Evolutionary conservation across 2,329 filamentous ascomycete species (phyloP).

Genomic region (Penicillium sp.): DNA sequence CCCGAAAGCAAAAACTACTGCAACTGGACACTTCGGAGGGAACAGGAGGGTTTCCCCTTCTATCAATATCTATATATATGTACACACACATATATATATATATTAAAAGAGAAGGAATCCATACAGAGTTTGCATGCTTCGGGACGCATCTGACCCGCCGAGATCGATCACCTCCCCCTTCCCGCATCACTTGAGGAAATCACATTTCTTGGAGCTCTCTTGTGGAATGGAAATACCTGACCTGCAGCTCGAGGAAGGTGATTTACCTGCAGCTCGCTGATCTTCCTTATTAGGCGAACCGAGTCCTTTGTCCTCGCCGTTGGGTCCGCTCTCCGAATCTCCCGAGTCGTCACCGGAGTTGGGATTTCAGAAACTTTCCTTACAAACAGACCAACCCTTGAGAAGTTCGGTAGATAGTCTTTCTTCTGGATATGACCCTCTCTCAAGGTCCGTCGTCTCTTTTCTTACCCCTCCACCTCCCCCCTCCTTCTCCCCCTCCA

Average conservation of each 20-base stretch:
- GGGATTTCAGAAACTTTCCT: conserved; percentile 53
- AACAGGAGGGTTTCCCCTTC: neutral
- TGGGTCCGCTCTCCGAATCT: conserved; percentile 41
- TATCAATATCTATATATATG: too few relatives aligned
- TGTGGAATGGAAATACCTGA: conserved; percentile 16
- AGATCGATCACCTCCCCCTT: conserved; percentile 11
- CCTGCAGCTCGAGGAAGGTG: conserved; percentile 17
- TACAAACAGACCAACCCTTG: conserved; percentile 61
- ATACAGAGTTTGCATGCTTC: conserved; percentile 10
- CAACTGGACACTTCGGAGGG: conserved; percentile 2
- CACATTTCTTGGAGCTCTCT: conserved; percentile 16
- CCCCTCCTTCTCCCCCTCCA: conserved; percentile 3
- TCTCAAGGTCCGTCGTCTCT: conserved; percentile 67
- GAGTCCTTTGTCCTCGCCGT: conserved; percentile 45
- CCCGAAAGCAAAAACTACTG: neutral
- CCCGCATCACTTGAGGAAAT: conserved; percentile 23
- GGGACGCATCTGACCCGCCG: conserved; percentile 21
- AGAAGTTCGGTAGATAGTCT: conserved; percentile 79
- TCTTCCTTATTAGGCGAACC: conserved; percentile 37
- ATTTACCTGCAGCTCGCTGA: conserved; percentile 21
- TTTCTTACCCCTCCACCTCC: neutral
- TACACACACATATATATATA: too few relatives aligned
- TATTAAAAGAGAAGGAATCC: neutral
- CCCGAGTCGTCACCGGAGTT: conserved; percentile 36
- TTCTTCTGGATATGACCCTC: conserved; percentile 68